These are phyloP conservation scores for Hyaloperonospora arabidopsidis DNA, from an alignment of 352 stramenopile species.

Conservation along the genomic window DNA sequence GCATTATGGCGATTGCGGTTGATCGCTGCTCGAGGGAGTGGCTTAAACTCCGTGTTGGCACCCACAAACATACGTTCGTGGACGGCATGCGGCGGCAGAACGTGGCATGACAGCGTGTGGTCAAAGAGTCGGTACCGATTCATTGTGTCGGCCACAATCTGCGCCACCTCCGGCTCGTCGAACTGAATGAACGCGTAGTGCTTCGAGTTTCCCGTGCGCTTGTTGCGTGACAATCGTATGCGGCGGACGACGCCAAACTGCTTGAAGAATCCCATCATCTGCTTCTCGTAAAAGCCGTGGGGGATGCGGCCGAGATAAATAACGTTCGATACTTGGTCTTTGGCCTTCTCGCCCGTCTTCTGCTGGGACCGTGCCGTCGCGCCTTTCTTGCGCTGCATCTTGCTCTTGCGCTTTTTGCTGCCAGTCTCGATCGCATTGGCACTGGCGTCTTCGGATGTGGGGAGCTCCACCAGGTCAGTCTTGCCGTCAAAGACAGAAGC, in stretches of 20 bases:
- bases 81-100: conserved; percentile 82
- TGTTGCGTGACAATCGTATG: conserved; percentile 90
- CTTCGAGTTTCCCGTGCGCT: conserved; percentile 90
- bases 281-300: conserved; percentile 93
- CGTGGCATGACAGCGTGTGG: conserved; percentile 90
- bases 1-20: conserved; percentile 77
- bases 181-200: conserved; percentile 97
- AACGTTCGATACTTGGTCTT: conserved; percentile 67
- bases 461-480: conserved; percentile 46
- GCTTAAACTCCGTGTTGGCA: conserved; percentile 78
- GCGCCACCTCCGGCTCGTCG: conserved; percentile 85
- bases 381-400: conserved; percentile 37
- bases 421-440: conserved; percentile 1
- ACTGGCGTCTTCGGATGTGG: conserved; percentile 17
- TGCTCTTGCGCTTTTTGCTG: conserved; percentile 39
- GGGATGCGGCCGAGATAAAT: conserved; percentile 96
- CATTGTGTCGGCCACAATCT: conserved; percentile 92
- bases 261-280: conserved; percentile 93
- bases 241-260: conserved; percentile 92
- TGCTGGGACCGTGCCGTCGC: conserved; percentile 16
- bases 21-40: conserved; percentile 55
- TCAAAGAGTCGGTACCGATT: conserved; percentile 92
- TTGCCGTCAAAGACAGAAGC: conserved; percentile 36
- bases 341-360: conserved; percentile 23
- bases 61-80: conserved; percentile 85